Base-by-base conservation (phyloP, 2,329 filamentous ascomycete genomes). In the Xylaria sp. region DNA sequence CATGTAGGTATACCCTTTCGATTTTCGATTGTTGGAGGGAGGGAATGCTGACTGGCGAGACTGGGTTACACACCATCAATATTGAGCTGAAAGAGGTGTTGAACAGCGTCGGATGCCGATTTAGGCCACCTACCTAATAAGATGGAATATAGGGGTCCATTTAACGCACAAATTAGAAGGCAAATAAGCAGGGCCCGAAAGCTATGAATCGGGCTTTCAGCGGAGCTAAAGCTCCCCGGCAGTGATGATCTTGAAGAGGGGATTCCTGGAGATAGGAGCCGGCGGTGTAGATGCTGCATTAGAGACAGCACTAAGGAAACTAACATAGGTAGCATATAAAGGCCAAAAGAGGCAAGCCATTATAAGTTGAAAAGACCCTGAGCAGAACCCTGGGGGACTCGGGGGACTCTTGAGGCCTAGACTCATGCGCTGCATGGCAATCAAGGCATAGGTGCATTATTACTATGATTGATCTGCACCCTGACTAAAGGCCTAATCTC, bases 341-440 rank as follows among this genome's bases (percentile, higher is more conserved):
- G 60, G 56, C 71, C 71, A 68, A 69, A 75, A 73, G 63, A 70
- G 73, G 71, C 70, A 73, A 72, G 69, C 66, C 65, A 56, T 56
- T 58, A 41, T 48, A 67, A 56, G 57, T 63, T 61, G 56, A 39
- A 36, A 45, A 41, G 55, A 69, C 60, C 60, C 67, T 63, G 56
- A 46, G n/a, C n/a, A n/a, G n/a, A n/a, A n/a, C n/a, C n/a, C n/a
- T n/a, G n/a, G n/a, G n/a, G n/a, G n/a, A n/a, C n/a, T n/a, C n/a
- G n/a, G n/a, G n/a, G 6, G 52, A 50, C 41, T 48, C n/a, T 57
- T 34, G 13, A 46, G 66, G 55, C 43, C 68, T 68, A 68, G 68
- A 68, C 59, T 68, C 36, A 30, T 55, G 32, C 28, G 48, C 65
- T 60, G 68, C 65, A 68, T 61, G 65, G 66, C 58, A 68, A 65